A percentile compares a stretch with the other conserved stretches of the same genome.
Evolutionary conservation across 2,329 filamentous ascomycete species (phyloP).

Genomic region (Calonectria hawksworthii): DNA sequence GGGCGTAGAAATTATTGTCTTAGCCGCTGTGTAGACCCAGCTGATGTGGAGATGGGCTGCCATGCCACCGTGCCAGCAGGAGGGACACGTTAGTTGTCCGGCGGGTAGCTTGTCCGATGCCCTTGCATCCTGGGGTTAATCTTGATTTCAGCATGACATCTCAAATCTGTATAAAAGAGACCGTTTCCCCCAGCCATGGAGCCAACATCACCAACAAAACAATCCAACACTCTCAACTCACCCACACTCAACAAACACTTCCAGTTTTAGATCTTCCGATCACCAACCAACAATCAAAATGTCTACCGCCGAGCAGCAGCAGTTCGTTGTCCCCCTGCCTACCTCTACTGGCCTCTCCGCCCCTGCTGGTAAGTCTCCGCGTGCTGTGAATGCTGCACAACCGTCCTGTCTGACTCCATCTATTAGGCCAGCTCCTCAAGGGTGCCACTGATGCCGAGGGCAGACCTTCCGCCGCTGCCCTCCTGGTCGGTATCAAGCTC

Average conservation of each 20-base stretch:
- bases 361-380: not conserved
- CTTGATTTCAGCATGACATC: no score
- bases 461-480: no score
- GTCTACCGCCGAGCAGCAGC: not conserved
- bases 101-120: not conserved
- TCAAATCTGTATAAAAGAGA: not conserved
- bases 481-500: not conserved
- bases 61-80: not conserved
- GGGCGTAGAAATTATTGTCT: not conserved
- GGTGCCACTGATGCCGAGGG: no score
- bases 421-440: not conserved
- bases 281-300: constrained; percentile 1
- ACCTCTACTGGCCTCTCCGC: constrained; percentile 1
- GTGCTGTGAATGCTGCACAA: no score
- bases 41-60: not conserved
- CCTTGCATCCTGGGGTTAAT: not conserved
- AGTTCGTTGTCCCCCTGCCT: constrained; percentile 2
- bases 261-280: not conserved
- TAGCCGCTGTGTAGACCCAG: not conserved
- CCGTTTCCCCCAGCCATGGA: not conserved
- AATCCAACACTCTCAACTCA: not conserved
- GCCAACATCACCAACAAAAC: not conserved
- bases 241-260: no score
- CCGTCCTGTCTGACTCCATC: not conserved
- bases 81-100: not conserved